Percentiles rank a stretch among this genome's conserved stretches.
Evolutionary conservation across 2,329 filamentous ascomycete species (phyloP).

Genomic region (Monilinia aucupariae): DNA sequence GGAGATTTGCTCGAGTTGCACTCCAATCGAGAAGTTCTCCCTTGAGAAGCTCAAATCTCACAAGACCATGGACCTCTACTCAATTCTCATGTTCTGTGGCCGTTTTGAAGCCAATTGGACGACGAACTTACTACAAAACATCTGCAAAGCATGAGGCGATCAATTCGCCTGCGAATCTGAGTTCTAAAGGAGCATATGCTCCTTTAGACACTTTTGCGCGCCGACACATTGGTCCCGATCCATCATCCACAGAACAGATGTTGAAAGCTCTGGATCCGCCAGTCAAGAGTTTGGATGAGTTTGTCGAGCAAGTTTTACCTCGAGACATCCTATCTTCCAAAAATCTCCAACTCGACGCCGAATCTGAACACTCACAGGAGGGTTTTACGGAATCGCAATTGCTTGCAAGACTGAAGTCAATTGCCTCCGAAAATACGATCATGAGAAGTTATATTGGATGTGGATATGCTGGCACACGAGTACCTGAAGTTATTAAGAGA

Average conservation of each 20-base stretch:
- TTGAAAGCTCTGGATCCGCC: conserved; percentile 72
- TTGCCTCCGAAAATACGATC: conserved; percentile 55
- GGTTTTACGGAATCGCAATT: conserved; percentile 53
- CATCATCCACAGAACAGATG: conserved; percentile 68
- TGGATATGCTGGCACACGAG: conserved; percentile 83
- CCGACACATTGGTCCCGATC: conserved; percentile 81
- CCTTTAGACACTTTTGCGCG: conserved; percentile 60
- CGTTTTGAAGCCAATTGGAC: conserved; percentile 20
- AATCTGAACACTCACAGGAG: conserved; percentile 33
- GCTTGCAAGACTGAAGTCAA: conserved; percentile 46
- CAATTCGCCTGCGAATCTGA: conserved; percentile 20
- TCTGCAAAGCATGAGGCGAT: conserved; percentile 31
- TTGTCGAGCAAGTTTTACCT: conserved; percentile 79
- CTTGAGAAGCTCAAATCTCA: conserved; percentile 20
- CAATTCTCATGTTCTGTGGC: conserved; percentile 22
- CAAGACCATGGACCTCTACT: conserved; percentile 26
- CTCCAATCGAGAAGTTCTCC: conserved; percentile 20
- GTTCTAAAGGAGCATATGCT: conserved; percentile 38
- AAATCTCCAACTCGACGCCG: conserved; percentile 51
- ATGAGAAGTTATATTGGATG: conserved; percentile 71
- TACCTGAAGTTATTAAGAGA: conserved; percentile 84
- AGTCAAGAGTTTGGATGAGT: conserved; percentile 68
- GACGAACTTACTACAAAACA: conserved; percentile 34
- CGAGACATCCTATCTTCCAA: conserved; percentile 67
- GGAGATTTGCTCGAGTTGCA: conserved; percentile 25